Conservation (phyloP, 257 asterid genomes). For the Fraxinus pennsylvanica region DNA sequence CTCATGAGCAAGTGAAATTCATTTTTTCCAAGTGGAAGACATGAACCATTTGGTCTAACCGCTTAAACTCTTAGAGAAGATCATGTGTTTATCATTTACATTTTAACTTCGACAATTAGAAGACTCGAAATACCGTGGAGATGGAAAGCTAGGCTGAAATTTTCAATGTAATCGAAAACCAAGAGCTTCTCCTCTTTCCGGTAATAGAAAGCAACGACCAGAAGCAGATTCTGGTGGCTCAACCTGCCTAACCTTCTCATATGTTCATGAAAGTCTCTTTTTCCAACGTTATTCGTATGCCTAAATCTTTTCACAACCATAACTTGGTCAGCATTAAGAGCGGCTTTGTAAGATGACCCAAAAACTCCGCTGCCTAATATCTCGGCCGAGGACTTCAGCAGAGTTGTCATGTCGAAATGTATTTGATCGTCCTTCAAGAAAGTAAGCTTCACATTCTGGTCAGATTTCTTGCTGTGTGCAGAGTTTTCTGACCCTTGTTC, state of each 20-base stretch:
- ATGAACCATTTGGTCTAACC: too few relatives aligned
- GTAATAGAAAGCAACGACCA: slow-evolving; percentile 68
- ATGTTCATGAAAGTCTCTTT: slow-evolving; percentile 77
- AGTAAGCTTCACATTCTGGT: slow-evolving; percentile 52
- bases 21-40: too few relatives aligned
- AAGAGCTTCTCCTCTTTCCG: slow-evolving; percentile 93
- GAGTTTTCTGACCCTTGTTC: slow-evolving; percentile 48
- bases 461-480: slow-evolving; percentile 33
- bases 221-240: slow-evolving; percentile 66
- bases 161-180: slow-evolving; percentile 51
- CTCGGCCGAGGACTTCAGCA: slow-evolving; percentile 95
- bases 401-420: slow-evolving; percentile 72
- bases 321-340: slow-evolving; percentile 37
- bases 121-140: slow-evolving; percentile 61
- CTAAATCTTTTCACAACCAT: slow-evolving; percentile 85
- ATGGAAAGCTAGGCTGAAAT: slow-evolving; percentile 70
- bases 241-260: slow-evolving; percentile 86
- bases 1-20: too few relatives aligned
- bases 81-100: too few relatives aligned
- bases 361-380: slow-evolving; percentile 74
- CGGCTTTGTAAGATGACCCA: slow-evolving; percentile 80
- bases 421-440: slow-evolving; percentile 56
- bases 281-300: slow-evolving; percentile 73
- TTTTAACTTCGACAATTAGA: too few relatives aligned
- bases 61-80: too few relatives aligned